These are phyloP conservation scores for Gypsophila paniculata DNA, from an alignment of 179 eudicot species.

Conservation along the genomic window DNA sequence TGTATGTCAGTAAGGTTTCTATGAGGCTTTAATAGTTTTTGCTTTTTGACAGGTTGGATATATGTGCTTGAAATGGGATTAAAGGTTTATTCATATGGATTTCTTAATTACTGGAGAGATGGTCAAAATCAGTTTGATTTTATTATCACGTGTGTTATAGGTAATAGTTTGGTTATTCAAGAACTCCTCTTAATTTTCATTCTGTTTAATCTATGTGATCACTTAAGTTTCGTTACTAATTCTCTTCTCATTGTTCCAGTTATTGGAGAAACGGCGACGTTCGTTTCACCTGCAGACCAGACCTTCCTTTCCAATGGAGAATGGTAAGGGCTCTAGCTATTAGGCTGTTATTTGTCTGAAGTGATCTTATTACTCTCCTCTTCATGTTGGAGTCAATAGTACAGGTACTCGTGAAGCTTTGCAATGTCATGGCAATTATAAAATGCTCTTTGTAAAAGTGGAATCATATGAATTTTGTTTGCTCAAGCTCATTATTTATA, in stretches of 20 bases:
- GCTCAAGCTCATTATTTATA: background rate
- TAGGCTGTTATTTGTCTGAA: background rate
- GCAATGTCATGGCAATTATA: background rate
- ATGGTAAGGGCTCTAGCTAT: conserved; percentile 51
- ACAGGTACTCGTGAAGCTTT: background rate
- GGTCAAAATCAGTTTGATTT: conserved; percentile 95
- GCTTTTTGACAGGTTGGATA: conserved; percentile 64
- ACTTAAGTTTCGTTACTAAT: background rate
- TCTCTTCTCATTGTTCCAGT: conserved; percentile 56
- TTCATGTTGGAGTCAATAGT: background rate
- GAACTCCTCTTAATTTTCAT: background rate
- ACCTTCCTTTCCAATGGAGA: conserved; percentile 85
- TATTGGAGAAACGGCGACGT: conserved; percentile 85
- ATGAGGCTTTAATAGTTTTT: conserved; percentile 11
- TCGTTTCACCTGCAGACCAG: conserved; percentile 51
- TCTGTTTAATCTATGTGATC: conserved; percentile 2
- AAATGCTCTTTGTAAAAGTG: conserved; percentile 4
- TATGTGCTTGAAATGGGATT: conserved; percentile 86
- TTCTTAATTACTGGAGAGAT: conserved; percentile 91
- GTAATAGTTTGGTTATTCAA: conserved; percentile 28
- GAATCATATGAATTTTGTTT: background rate
- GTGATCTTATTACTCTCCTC: background rate
- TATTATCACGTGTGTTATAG: conserved; percentile 88
- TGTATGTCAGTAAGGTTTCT: background rate
- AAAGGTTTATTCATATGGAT: conserved; percentile 75